Evolutionary conservation across 306 rosid species (phyloP).

Genomic region (Trifolium subterraneum): DNA sequence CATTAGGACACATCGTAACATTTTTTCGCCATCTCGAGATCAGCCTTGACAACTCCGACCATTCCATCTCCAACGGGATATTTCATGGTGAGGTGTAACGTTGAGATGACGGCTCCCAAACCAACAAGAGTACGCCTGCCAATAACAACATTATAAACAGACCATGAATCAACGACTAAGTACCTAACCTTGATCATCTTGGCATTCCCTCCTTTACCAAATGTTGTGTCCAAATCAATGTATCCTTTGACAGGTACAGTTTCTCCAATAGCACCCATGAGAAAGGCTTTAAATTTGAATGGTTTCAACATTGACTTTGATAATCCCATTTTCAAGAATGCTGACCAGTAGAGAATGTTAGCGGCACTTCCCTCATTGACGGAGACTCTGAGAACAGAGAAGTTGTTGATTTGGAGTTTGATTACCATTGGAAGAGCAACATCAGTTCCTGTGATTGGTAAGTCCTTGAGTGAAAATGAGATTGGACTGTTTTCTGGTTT

Average conservation of each 20-base stretch:
- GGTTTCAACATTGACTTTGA: neutral
- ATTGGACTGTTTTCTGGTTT: neutral
- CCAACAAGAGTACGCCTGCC: neutral
- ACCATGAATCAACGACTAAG: neutral
- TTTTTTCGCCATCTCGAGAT: neutral
- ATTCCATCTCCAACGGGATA: neutral
- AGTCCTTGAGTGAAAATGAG: neutral
- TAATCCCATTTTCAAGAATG: neutral
- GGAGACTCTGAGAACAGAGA: neutral
- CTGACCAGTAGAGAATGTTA: neutral
- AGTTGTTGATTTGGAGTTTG: neutral
- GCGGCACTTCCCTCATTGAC: neutral
- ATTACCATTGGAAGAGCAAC: neutral
- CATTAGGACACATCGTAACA: neutral
- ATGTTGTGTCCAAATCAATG: neutral
- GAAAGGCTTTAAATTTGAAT: neutral
- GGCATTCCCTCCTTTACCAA: neutral
- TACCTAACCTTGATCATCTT: neutral
- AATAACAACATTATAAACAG: neutral
- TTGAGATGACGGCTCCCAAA: neutral
- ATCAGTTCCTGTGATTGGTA: neutral
- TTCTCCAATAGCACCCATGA: neutral
- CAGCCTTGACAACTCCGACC: conserved; percentile 3
- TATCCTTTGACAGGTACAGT: neutral
- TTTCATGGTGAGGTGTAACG: neutral